Evolutionary conservation across 441 rosid species (phyloP), one percentile per base, ranked within the genome.

Genomic region (Viola pubescens): DNA sequence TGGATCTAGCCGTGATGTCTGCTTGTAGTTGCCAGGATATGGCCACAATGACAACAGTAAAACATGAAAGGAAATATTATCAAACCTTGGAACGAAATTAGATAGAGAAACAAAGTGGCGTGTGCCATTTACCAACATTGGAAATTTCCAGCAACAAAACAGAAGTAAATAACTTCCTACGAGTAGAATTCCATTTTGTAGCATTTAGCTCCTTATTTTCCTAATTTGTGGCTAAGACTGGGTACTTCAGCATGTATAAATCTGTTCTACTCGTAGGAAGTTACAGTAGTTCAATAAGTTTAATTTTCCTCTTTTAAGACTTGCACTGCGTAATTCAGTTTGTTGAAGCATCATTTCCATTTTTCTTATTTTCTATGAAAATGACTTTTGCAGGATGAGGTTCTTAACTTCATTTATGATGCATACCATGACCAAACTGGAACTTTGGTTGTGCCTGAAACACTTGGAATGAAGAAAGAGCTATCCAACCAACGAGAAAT

Each of bases 401-500:
- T 91, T 66, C 82, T 85, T 62, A 47, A 83, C 70, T 83, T 75
- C 59, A 67, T 91, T 10, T 58, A 56, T 37, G 81, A 82, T 74
- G 90, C 90, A 46, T 87, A 85, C 69, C 76, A 77, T 64, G 74
- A 67, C 39, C 73, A 80, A 63, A 54, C 70, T 41, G 86, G 82
- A 59, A 70, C 68, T 4, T 2, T 85, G 46, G 62, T 54, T 56
- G 78, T 89, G 60, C 95, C 95, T 0, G 84, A 87, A 56, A 61
- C 78, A 56, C 77, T 88, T 8, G 70, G 58, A 66, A 88, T 88
- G 83, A 71, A 68, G 52, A 91, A 74, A 74, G 83, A 79, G 50
- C 3, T 74, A 46, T 58, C 83, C 7, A 70, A 62, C 71, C 73
- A 60, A 19, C 76, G 71, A 56, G 96, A 86, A 67, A 72, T 60